Conservation (phyloP, 306 rosid genomes). For the Vicia faba region DNA sequence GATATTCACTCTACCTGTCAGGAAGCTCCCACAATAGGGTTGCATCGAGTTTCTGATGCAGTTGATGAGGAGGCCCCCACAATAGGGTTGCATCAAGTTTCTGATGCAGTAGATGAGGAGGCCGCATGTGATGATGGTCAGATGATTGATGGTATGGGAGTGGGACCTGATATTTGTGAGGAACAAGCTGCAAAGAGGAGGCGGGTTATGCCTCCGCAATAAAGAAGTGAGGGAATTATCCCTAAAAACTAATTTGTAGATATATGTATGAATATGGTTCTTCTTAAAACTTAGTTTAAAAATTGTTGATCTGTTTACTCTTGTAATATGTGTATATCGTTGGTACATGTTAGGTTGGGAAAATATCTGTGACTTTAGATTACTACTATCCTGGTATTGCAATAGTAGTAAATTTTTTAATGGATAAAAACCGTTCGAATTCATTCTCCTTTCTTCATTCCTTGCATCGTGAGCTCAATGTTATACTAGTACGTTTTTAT, state of each 20-base stretch:
- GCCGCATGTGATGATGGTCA: constrained; percentile 40
- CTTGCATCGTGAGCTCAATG: background rate
- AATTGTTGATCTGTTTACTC: constrained; percentile 19
- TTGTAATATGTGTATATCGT: constrained; percentile 38
- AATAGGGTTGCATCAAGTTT: constrained; percentile 29
- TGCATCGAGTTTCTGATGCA: too few relatives aligned
- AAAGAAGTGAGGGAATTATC: constrained; percentile 25
- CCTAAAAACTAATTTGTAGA: constrained; percentile 36
- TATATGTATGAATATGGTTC: constrained; percentile 10
- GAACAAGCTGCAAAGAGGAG: constrained; percentile 60
- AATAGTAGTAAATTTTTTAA: background rate
- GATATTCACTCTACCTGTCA: constrained; percentile 26
- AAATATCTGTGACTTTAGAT: constrained; percentile 26
- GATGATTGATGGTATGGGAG: constrained; percentile 33
- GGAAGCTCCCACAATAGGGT: constrained; percentile 33
- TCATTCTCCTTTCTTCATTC: background rate
- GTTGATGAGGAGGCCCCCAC: constrained; percentile 32
- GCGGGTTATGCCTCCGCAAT: constrained; percentile 36
- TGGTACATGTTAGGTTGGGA: constrained; percentile 16
- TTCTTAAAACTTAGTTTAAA: constrained; percentile 12
- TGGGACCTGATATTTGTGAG: constrained; percentile 41
- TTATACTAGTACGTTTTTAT: background rate
- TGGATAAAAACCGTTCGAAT: background rate
- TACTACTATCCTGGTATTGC: background rate
- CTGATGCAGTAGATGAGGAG: constrained; percentile 29